Base-by-base conservation (phyloP, 169 alveolate species). In the Cryptosporidium parvum region DNA sequence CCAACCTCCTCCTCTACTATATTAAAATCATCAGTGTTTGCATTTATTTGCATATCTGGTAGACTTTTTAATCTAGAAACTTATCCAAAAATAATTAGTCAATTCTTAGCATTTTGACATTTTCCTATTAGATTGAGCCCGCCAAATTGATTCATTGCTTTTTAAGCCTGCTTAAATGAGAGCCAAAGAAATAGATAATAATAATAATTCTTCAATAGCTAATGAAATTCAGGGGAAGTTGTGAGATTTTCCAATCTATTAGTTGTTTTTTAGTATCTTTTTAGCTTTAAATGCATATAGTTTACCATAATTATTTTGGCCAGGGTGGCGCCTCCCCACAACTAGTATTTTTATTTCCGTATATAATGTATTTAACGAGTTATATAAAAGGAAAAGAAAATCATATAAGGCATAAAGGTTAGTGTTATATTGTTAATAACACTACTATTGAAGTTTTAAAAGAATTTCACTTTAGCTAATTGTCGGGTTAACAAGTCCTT, bases 1-100 rank as follows among this genome's bases (percentile, higher is more conserved):
- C 12, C 35, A 73, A n/a, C 29, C 10, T 51, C 52, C 18, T 73
- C 86, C 52, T 73, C 86, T 9, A 71, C 31, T 37, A 71, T 44
- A 10, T 18, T 31, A 51, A 9, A 33, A 31, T 65, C 72, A 65
- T 65, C 52, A 33, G 44, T 65, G 23, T 7, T 35, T 10, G 23
- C 29, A 65, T 65, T 35, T 31, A 65, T 29, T 7, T 65, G 51
- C 52, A 65, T 65, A 14, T 65, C 72, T 65, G 29, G 21, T 48
- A 14, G 23, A 48, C 56, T 12, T 14, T 65, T 3, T 2, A 37
- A 65, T 65, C 33, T 35, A n/a, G 23, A 33, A 56, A 56, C 37
- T 56, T 56, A 21, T 56, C 18, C 7, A 8, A 56, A 56, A 56
- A 7, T 56, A 56, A 56, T 56, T 56, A 0, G 37, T 56, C 21